Conservation (phyloP, 306 rosid species). For the Senna tora region DNA sequence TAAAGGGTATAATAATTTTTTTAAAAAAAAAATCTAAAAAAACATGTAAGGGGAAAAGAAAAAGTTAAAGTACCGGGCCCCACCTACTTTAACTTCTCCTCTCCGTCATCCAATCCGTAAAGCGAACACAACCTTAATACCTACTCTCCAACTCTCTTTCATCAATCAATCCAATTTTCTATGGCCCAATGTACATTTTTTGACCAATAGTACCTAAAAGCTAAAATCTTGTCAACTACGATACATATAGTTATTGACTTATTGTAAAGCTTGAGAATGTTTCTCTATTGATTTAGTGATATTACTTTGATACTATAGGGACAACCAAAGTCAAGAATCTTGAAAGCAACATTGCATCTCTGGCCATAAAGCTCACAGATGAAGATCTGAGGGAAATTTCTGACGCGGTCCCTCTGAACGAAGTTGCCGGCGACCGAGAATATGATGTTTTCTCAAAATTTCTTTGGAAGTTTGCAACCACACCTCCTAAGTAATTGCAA, state of each 20-base stretch:
- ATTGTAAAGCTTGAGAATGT: slow-evolving; percentile 19
- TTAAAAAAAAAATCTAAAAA: no score
- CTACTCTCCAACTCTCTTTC: neutral
- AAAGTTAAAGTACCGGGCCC: no score
- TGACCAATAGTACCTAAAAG: slow-evolving; percentile 10
- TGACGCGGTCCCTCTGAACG: slow-evolving; percentile 60
- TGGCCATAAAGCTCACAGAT: slow-evolving; percentile 61
- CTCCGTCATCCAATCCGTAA: no score
- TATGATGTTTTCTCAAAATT: slow-evolving; percentile 32
- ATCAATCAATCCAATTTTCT: neutral
- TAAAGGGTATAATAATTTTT: no score
- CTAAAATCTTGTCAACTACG: slow-evolving; percentile 15
- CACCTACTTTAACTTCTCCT: no score
- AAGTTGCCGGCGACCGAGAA: slow-evolving; percentile 57
- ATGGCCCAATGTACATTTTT: neutral
- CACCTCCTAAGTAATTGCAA: slow-evolving; percentile 50
- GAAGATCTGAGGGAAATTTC: slow-evolving; percentile 60
- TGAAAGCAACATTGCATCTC: slow-evolving; percentile 61
- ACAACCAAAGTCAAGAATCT: slow-evolving; percentile 68
- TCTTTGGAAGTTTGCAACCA: slow-evolving; percentile 58
- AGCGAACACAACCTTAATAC: no score
- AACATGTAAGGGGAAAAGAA: no score
- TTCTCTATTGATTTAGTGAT: slow-evolving; percentile 19
- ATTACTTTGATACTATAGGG: slow-evolving; percentile 46
- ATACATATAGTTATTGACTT: neutral